A percentile compares a stretch with the other conserved stretches of the same genome.
phyloP scores from a whole-genome alignment of 371 early-diverging fungal species.

The Mucor indicus region DNA sequence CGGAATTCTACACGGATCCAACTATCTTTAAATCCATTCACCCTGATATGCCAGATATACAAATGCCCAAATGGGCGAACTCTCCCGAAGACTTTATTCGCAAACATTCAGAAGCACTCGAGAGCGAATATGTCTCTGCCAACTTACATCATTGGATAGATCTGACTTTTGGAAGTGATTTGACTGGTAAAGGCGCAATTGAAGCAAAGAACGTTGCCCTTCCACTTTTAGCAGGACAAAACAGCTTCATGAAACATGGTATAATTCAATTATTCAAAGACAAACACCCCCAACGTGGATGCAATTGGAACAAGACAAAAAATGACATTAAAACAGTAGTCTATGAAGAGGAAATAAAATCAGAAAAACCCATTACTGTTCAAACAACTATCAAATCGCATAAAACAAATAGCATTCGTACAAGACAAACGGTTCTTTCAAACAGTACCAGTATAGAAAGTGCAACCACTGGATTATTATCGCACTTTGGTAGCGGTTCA shows the following conservation, averaged over 20 bases:
- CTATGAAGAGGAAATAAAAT: neutral
- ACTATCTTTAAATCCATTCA: conserved; percentile 66
- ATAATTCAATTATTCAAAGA: conserved; percentile 72
- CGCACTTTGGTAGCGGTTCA: neutral
- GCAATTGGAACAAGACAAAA: conserved; percentile 40
- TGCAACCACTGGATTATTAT: conserved; percentile 8
- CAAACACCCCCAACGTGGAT: conserved; percentile 65
- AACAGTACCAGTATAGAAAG: conserved; percentile 7
- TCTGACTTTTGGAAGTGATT: conserved; percentile 78
- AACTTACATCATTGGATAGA: conserved; percentile 84
- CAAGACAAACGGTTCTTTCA: conserved; percentile 13
- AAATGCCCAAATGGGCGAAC: conserved; percentile 64
- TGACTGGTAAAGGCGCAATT: conserved; percentile 73
- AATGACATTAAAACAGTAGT: neutral
- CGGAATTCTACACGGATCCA: conserved; percentile 69
- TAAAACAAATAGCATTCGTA: conserved; percentile 8
- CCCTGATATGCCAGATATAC: conserved; percentile 66
- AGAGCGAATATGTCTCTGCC: conserved; percentile 76
- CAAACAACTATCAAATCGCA: neutral
- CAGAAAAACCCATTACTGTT: neutral
- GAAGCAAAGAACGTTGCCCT: conserved; percentile 74
- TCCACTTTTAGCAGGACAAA: conserved; percentile 61
- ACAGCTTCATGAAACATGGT: conserved; percentile 73
- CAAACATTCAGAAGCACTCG: conserved; percentile 68
- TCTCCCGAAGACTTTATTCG: conserved; percentile 69